Base-by-base conservation (phyloP, 2,329 filamentous ascomycete genomes). In the Colletotrichum spaethianum region DNA sequence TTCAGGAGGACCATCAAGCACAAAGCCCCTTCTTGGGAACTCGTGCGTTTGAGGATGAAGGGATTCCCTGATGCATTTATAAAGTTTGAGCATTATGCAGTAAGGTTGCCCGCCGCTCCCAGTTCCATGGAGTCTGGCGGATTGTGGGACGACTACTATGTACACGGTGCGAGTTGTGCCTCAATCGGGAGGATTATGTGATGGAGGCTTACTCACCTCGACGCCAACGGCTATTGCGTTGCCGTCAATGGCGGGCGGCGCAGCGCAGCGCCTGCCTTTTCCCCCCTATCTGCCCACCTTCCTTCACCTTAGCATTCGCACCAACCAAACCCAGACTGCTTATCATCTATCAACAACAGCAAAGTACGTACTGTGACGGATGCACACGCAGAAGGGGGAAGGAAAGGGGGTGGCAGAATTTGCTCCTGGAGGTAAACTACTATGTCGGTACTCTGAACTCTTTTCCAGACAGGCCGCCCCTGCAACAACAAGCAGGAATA, bases 1-100 rank as follows among this genome's bases (percentile, higher is more conserved):
- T 66, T 28, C 62, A 70, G 42, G 62, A 59, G 62, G 67, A n/a
- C 40, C 16, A n/a, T 28, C n/a, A n/a, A 14, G 55, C 67, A 53
- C 3, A 52, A 33, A 14, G 16, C 26, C 48, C 57, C 31, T n/a
- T 18, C 1, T 46, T 26, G 3, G 38, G 18, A 20, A 50, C 40
- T 28, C 40, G 50, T 12, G 28, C 36, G n/a, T 48, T 48, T 33
- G 42, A 18, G 28, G 63, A 55, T 40, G 44, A 59, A 42, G 62
- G 61, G 26, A 52, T 46, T n/a, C 53, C 36, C 38, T 38, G 36
- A 60, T 31, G 26, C 28, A 36, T 60, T 28, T 67, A 67, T 61
- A 70, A 55, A 55, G 55, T 26, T 60, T 40, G 53, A 48, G 40
- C 28, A 48, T n/a, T n/a, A 50, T 4, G 40, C 18, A 44, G 6